These are phyloP conservation scores for Neurospora sp. DNA, from an alignment of 495 filamentous ascomycete species.

Conservation along the genomic window DNA sequence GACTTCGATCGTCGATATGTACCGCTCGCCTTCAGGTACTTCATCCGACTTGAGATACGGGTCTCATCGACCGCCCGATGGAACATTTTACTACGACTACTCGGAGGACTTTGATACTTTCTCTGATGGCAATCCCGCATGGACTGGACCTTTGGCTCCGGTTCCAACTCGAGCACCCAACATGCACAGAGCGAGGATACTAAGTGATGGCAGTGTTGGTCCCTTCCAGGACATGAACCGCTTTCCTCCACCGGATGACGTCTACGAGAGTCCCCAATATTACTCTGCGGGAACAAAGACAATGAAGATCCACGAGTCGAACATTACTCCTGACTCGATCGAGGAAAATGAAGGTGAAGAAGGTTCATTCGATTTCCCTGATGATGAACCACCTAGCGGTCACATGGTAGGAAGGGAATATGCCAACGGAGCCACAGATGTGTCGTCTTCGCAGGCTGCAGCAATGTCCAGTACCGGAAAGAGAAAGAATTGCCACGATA, in stretches of 20 bases:
- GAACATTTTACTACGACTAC: conserved; percentile 39
- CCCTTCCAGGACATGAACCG: conserved; percentile 6
- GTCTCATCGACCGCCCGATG: not conserved
- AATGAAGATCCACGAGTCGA: not conserved
- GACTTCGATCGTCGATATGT: conserved; percentile 32
- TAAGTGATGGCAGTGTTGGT: conserved; percentile 17
- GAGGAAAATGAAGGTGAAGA: not conserved
- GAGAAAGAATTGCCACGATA: not conserved
- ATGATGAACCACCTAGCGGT: not conserved
- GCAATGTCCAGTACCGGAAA: not conserved
- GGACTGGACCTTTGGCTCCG: conserved; percentile 21
- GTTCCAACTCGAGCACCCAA: conserved; percentile 23
- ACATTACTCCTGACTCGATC: not conserved
- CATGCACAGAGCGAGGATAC: conserved; percentile 16
- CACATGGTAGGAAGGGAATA: not conserved
- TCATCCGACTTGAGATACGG: conserved; percentile 1
- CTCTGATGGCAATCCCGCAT: conserved; percentile 2
- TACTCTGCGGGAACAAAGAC: not conserved
- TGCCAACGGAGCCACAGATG: not conserved
- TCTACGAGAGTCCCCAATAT: not conserved
- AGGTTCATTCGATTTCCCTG: not conserved
- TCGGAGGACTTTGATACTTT: conserved; percentile 37
- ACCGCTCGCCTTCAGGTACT: conserved; percentile 19
- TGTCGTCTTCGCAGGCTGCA: not conserved
- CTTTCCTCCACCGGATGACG: not conserved